Percentiles rank a stretch among this genome's conserved stretches.
These are phyloP conservation scores for Microthyrium microscopicum DNA, from an alignment of 2,329 filamentous ascomycete genomes.

Conservation along the genomic window DNA sequence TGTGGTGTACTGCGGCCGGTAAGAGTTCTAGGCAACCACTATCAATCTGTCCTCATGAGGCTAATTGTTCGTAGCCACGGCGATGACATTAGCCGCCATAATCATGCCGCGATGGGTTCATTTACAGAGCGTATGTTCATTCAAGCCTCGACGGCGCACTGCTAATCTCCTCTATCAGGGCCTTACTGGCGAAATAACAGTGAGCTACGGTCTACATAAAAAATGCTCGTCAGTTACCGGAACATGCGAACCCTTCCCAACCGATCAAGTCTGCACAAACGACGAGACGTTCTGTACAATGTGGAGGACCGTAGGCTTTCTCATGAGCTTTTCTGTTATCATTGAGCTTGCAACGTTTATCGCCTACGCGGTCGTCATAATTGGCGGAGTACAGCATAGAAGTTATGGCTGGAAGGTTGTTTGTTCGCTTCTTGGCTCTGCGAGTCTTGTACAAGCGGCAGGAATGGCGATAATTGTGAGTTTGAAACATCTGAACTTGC, in stretches of 20 bases:
- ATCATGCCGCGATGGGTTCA: slow-evolving; percentile 55
- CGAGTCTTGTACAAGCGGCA: slow-evolving; percentile 54
- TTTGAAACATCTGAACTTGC: slow-evolving; percentile 3
- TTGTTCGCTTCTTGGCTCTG: slow-evolving; percentile 44
- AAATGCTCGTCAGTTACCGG: slow-evolving; percentile 58
- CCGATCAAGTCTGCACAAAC: slow-evolving; percentile 46
- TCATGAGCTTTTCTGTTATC: slow-evolving; percentile 73
- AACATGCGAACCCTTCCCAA: slow-evolving; percentile 50
- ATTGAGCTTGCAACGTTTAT: slow-evolving; percentile 68
- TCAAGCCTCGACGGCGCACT: background rate
- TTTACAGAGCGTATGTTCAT: slow-evolving; percentile 33
- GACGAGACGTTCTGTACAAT: slow-evolving; percentile 72
- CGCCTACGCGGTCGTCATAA: slow-evolving; percentile 58
- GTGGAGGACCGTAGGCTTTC: slow-evolving; percentile 77
- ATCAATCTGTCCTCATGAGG: slow-evolving; percentile 4
- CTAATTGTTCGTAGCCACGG: slow-evolving; percentile 36
- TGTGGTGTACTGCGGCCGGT: slow-evolving; percentile 30
- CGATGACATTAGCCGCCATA: slow-evolving; percentile 54
- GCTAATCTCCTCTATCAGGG: slow-evolving; percentile 1
- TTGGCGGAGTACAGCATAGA: slow-evolving; percentile 62
- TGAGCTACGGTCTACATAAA: slow-evolving; percentile 58
- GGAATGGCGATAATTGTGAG: slow-evolving; percentile 71
- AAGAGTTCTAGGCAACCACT: slow-evolving; percentile 8
- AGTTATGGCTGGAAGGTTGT: slow-evolving; percentile 72
- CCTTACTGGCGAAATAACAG: background rate